phyloP scores from a whole-genome alignment of 2,329 filamentous ascomycete species.

The Dothistroma pini region DNA sequence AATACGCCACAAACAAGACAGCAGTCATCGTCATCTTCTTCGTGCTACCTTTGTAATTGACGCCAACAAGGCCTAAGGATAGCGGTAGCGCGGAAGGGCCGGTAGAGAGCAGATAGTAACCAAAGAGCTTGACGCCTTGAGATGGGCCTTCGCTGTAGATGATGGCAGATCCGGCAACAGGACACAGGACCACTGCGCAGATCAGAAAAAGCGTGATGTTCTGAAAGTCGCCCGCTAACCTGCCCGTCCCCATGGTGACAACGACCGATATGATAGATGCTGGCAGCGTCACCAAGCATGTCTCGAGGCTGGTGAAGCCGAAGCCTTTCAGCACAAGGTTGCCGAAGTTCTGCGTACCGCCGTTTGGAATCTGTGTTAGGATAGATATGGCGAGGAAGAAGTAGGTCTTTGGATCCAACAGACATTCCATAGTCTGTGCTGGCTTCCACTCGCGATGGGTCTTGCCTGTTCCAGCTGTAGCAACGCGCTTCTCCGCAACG shows the following conservation, averaged over 20 bases:
- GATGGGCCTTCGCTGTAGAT: conserved; percentile 33
- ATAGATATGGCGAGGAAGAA: conserved; percentile 21
- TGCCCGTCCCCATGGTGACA: conserved; percentile 15
- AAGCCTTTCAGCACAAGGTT: conserved; percentile 21
- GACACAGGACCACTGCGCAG: conserved; percentile 45
- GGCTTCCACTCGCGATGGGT: conserved; percentile 13
- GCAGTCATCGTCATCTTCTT: conserved; percentile 35
- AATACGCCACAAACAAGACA: conserved; percentile 50
- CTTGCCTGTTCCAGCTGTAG: conserved; percentile 15
- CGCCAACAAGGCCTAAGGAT: conserved; percentile 52
- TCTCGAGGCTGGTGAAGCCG: conserved; percentile 20
- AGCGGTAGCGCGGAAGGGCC: conserved; percentile 55
- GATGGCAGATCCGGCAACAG: conserved; percentile 33
- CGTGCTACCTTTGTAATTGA: conserved; percentile 45
- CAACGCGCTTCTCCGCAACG: conserved; percentile 15
- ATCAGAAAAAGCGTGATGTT: conserved; percentile 53
- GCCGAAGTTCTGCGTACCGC: conserved; percentile 20
- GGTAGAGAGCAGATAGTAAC: conserved; percentile 56
- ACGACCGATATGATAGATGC: conserved; percentile 19
- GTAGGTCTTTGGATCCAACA: conserved; percentile 19
- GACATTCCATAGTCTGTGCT: conserved; percentile 16
- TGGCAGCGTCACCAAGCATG: conserved; percentile 18
- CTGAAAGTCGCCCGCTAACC: conserved; percentile 27
- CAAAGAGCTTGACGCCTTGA: conserved; percentile 52
- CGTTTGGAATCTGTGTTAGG: conserved; percentile 22